Base-by-base conservation (phyloP, 352 stramenopile species). In the Discostella stelligera region DNA sequence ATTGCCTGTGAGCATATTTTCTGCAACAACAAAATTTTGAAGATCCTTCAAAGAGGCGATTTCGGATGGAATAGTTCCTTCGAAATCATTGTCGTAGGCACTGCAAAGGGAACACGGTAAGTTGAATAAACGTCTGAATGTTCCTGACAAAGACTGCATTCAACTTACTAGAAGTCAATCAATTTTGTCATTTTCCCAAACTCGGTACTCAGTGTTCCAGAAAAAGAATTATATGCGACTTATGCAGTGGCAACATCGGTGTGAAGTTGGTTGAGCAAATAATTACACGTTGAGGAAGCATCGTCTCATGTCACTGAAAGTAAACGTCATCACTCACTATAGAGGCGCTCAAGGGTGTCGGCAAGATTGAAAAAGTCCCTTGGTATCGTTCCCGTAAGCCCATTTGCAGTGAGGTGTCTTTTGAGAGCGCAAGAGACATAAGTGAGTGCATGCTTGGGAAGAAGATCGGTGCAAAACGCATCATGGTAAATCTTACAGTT, bases 181-280 rank as follows among this genome's bases (percentile, higher is more conserved):
- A 87, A 66, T 13, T 84, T 80, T 9, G 32, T 87, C 37, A 87
- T 65, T 25, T 70, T 63, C 67, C 79, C 80, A 72, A 91, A 80
- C 61, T 89, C 71, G 0, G 71, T 77, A 18, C 75, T 82, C 37
- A 91, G 66, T 56, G 75, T 83, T 9, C 86, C 86, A 5, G 79
- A 81, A 60, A 90, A 85, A 20, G 50, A 74, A 74, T 91, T 90
- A 50, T 89, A 86, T n/a, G 77, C 80, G 61, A 91, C 70, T 78
- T 18, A 20, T 46, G 55, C 13, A 21, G 11, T 54, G 65, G 49
- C 5, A 60, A 18, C 32, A 66, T 27, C 11, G 56, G 30, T 32
- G 27, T 21, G 55, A 63, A 53, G 46, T 64, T 49, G 55, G 41
- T n/a, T n/a, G n/a, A n/a, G n/a, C n/a, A n/a, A n/a, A n/a, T n/a